Evolutionary conservation across 768 basidiomycete genomes (phyloP).

Genomic region (Solioccasus polychromus): DNA sequence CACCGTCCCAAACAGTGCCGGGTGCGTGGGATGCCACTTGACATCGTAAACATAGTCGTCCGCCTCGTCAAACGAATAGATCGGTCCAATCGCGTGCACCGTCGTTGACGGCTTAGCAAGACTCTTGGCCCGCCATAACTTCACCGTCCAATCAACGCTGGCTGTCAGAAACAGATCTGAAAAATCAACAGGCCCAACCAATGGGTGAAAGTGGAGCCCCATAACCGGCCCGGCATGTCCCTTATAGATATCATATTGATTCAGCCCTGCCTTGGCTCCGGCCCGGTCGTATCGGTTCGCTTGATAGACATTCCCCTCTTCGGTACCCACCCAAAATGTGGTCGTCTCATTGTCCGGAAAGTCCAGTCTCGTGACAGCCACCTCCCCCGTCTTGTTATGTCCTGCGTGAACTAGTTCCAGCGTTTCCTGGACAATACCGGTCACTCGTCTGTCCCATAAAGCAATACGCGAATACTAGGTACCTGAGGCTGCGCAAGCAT

Average conservation of each 20-base stretch:
- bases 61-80: conserved; percentile 96
- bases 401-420: conserved; percentile 85
- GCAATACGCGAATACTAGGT: conserved; percentile 3
- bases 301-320: conserved; percentile 96
- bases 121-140: conserved; percentile 88
- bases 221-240: conserved; percentile 93
- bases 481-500: conserved; percentile 99
- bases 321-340: conserved; percentile 96
- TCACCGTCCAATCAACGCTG: conserved; percentile 98
- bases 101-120: conserved; percentile 69
- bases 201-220: conserved; percentile 93
- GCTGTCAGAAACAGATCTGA: conserved; percentile 91
- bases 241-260: conserved; percentile 89
- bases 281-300: conserved; percentile 97
- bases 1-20: conserved; percentile 88
- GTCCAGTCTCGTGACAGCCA: conserved; percentile 89
- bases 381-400: conserved; percentile 96
- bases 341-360: conserved; percentile 97
- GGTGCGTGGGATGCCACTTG: conserved; percentile 96
- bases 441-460: neutral
- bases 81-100: conserved; percentile 53
- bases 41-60: conserved; percentile 99
- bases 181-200: conserved; percentile 89
- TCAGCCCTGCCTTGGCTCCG: conserved; percentile 92
- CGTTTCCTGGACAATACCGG: conserved; percentile 64